phyloP scores from a whole-genome alignment of 176 grass and related monocot genomes.

The Aegilops sharonensis region DNA sequence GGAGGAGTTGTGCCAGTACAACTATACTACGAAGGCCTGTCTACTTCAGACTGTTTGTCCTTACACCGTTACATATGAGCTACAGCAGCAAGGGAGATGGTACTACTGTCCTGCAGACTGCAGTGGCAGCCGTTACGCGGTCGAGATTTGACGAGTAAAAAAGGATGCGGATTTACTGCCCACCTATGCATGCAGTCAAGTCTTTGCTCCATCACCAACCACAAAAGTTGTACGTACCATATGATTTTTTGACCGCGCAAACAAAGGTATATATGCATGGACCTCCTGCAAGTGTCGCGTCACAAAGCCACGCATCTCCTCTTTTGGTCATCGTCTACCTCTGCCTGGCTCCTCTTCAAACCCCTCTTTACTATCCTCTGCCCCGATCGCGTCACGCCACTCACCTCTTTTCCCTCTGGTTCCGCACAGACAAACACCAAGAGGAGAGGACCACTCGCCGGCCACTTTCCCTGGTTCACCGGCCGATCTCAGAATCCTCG shows the following conservation, averaged over 20 bases:
- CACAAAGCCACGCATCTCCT: no score
- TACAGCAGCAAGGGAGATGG: neutral
- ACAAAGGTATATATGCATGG: neutral
- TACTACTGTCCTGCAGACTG: neutral
- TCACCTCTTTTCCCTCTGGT: neutral
- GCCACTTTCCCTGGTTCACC: neutral
- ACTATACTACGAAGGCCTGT: neutral
- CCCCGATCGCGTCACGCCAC: neutral
- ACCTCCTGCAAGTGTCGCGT: no score
- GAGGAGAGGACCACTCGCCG: neutral
- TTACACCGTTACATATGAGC: neutral
- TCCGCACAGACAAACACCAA: neutral
- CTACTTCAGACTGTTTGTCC: neutral
- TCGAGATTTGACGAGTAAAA: constrained; percentile 9
- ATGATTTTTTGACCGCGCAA: no score
- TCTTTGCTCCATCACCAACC: neutral
- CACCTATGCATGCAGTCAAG: no score
- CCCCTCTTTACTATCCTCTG: no score
- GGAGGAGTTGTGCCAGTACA: neutral
- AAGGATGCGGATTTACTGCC: neutral
- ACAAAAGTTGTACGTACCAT: neutral
- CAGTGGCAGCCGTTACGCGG: neutral
- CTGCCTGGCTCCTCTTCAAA: no score
- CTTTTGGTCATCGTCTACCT: no score
- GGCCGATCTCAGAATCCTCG: neutral